Evolutionary conservation across 2,329 filamentous ascomycete genomes (phyloP), one percentile per base, ranked within the genome.

Genomic region (Colletotrichum melonis): DNA sequence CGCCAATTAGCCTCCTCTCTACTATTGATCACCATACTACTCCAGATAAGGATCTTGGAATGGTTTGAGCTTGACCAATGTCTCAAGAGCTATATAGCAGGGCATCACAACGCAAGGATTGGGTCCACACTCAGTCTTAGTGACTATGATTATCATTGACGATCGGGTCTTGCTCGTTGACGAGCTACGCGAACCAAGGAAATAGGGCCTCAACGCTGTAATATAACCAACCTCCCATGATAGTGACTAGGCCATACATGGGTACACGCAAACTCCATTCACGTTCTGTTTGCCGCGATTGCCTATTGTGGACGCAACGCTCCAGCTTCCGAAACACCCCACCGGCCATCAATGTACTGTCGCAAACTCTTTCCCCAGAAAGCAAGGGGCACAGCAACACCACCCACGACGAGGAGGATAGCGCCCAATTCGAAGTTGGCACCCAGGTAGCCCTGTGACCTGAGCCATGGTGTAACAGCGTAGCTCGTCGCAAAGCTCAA

Each of bases 41-140:
- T 1, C 63, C 65, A 11, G 83, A 85, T 4, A 65, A 73, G 38
- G 83, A 84, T 28, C 77, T 85, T 3, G 83, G 75, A 26, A 49
- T 32, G 9, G 19, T 24, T 7, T 66, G 16, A 42, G n/a, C 19
- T 7, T 32, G n/a, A 11, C 28, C 55, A 14, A 7, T 38, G 46
- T 56, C 22, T 19, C 32, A 12, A 26, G 22, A 52, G 19, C 22
- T 30, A 19, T n/a, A 11, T 11, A 24, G 22, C 46, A 12, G 28
- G 11, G n/a, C n/a, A 58, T n/a, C 38, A 24, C 22, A 4, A 22
- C 5, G 35, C 57, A 54, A 1, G 8, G 19, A 14, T 42, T 4
- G 5, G 12, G 7, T 19, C 19, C 19, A 2, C 6, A 7, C 14
- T 3, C 30, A 5, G 5, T 5, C 9, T 46, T 14, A 26, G 58